Evolutionary conservation across 2,329 filamentous ascomycete species (phyloP), one percentile per base, ranked within the genome.

Genomic region (Sclerotinia spermophila): DNA sequence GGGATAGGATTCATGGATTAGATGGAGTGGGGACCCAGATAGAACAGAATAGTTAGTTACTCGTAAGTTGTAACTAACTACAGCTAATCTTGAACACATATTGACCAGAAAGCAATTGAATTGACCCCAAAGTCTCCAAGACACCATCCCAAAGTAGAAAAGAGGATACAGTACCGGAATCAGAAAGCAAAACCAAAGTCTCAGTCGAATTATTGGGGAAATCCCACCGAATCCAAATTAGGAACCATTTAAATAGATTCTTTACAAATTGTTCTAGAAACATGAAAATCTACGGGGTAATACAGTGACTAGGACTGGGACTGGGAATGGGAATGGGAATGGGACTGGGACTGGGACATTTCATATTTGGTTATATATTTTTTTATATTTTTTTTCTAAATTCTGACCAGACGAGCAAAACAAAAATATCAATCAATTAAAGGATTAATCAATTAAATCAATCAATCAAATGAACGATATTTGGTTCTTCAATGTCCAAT

Each of bases 261-360:
- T 68, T 33, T 53, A 27, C 13, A 21, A 42, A 53, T 61, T 38
- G 53, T 68, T 68, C 67, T 68, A 62, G 67, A 62, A 68, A 68
- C 67, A 62, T 68, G 66, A 48, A 38, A 68, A 35, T 68, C 42
- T 38, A 48, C 27, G 65, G 56, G 55, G 66, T 61, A 68, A 24
- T n/a, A 21, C n/a, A 24, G 27, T 38, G 33, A 44, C 11, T 64
- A 24, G 42, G 4, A 51, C 13, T 62, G 42, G 27, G 17, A 30
- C 13, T 42, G 17, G 60, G 11, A 24, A 10, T 19, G 11, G 21
- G 11, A 33, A 1, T n/a, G 21, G 11, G 13, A n/a, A 17, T 44
- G 7, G 30, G 15, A 24, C 30, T 56, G 35, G 38, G 35, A 67
- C 64, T 67, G 48, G 64, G 27, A 56, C 64, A 56, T 62, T 67